Percentiles rank a stretch among this genome's conserved stretches.
phyloP scores from a whole-genome alignment of 148 eudicot species.

The Amaranthus hypochondriacus region DNA sequence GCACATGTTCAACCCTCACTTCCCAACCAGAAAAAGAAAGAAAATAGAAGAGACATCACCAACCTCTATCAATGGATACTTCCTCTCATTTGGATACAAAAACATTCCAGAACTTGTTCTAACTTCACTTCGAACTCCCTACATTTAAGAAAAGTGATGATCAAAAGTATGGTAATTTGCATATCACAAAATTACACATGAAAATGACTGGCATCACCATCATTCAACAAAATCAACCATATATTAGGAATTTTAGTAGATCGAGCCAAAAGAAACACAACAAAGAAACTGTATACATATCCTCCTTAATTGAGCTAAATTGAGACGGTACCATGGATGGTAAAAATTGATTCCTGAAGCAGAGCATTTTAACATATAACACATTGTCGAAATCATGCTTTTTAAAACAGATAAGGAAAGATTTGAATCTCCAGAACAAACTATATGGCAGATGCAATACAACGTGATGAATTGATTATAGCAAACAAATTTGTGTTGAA shows the following conservation, averaged over 20 bases:
- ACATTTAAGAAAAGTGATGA: conserved; percentile 9
- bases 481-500: background rate
- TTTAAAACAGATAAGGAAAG: background rate
- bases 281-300: background rate
- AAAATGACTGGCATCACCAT: background rate
- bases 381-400: background rate
- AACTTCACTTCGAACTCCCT: conserved; percentile 84
- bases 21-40: background rate
- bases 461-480: too few relatives aligned
- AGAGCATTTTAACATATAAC: background rate
- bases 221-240: background rate
- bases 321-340: background rate
- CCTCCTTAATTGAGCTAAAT: background rate
- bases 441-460: too few relatives aligned
- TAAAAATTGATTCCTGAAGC: background rate
- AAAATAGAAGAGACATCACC: background rate
- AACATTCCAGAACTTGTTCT: conserved; percentile 99
- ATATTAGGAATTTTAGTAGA: background rate
- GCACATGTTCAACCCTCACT: background rate
- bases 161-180: background rate
- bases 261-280: background rate
- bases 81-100: conserved; percentile 56
- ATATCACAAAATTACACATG: background rate
- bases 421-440: background rate
- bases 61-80: conserved; percentile 80